A percentile compares a stretch with the other conserved stretches of the same genome.
Conservation (phyloP, 2,329 filamentous ascomycete genomes). For the Celoporthe dispersa region DNA sequence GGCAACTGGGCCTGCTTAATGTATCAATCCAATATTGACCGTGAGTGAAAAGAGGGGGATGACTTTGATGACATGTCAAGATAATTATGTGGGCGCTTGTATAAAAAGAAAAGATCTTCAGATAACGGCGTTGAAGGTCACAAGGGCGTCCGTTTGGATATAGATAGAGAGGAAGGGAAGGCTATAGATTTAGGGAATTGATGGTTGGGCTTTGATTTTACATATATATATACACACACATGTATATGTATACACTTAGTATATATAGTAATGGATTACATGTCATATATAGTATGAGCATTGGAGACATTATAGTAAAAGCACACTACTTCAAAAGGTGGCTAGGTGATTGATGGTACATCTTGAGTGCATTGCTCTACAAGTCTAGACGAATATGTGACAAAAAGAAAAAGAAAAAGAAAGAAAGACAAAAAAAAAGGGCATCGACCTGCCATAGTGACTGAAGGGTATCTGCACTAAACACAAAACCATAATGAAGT, state of each 20-base stretch:
- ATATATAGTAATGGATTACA: neutral
- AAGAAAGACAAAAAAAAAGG: neutral
- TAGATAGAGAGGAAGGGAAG: neutral
- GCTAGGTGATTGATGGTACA: neutral
- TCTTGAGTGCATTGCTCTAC: conserved; percentile 3
- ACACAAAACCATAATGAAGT: conserved; percentile 5
- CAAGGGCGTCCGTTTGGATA: neutral
- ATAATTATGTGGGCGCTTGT: neutral
- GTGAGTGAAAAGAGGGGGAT: neutral
- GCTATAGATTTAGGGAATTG: neutral
- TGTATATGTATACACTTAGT: neutral
- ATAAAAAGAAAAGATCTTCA: neutral
- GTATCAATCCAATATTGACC: neutral
- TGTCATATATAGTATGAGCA: neutral
- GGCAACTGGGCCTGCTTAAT: neutral
- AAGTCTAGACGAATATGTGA: neutral
- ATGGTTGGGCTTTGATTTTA: too few species aligned
- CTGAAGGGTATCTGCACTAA: conserved; percentile 24
- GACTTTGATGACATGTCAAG: neutral
- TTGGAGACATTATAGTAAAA: too few species aligned
- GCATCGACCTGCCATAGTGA: conserved; percentile 17
- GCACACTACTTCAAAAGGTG: neutral
- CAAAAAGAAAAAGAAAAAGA: neutral
- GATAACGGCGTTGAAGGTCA: neutral
- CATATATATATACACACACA: too few species aligned